phyloP scores from a whole-genome alignment of 306 rosid species.

The Canavalia ensiformis region DNA sequence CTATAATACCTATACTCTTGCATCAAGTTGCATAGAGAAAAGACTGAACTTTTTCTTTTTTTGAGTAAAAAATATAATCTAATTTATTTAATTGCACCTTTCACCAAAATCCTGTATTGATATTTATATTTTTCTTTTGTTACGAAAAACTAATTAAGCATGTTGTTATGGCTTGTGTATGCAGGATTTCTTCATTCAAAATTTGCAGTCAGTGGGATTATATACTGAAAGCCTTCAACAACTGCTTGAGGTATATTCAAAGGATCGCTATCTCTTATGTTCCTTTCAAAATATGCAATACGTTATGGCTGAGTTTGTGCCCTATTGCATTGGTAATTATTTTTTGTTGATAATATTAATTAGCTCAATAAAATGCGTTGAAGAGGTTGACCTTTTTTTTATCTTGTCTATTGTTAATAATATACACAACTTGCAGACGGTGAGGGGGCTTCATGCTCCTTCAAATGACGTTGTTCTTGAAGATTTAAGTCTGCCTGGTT shows the following conservation, averaged over 20 bases:
- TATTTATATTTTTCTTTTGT: not conserved
- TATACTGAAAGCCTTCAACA: conserved; percentile 65
- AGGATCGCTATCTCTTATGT: conserved; percentile 16
- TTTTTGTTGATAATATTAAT: conserved; percentile 26
- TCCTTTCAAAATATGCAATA: conserved; percentile 25
- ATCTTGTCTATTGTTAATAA: conserved; percentile 21
- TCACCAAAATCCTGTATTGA: not conserved
- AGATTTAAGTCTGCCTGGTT: conserved; percentile 86
- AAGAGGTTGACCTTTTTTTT: conserved; percentile 5
- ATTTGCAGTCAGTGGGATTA: conserved; percentile 83
- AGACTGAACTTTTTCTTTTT: no score
- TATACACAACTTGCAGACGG: conserved; percentile 63
- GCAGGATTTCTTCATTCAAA: conserved; percentile 90
- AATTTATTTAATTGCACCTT: not conserved
- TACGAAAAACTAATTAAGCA: conserved; percentile 17
- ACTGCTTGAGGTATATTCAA: conserved; percentile 79
- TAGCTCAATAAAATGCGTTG: conserved; percentile 31
- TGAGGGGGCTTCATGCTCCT: conserved; percentile 74
- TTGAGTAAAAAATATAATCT: not conserved
- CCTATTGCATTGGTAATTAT: conserved; percentile 31
- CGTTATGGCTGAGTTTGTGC: conserved; percentile 40
- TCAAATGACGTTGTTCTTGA: conserved; percentile 80
- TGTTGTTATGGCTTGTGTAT: conserved; percentile 44
- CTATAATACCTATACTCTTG: not conserved
- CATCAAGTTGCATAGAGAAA: not conserved